Evolutionary conservation across 2,329 filamentous ascomycete genomes (phyloP), one percentile per base, ranked within the genome.

Genomic region (Cytospora leucostoma): DNA sequence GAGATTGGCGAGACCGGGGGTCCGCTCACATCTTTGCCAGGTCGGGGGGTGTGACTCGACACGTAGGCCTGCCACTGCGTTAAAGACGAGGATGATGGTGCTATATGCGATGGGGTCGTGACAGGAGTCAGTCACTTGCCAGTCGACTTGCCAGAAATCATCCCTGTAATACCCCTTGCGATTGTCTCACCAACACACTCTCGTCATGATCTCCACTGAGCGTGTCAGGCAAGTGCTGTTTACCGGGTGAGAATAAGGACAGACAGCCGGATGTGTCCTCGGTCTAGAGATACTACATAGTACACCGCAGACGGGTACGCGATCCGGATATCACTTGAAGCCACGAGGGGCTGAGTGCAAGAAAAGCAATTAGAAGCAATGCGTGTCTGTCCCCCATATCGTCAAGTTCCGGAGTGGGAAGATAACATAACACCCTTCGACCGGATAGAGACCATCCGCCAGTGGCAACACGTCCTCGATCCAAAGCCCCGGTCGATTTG

Each of bases 1-100:
- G n/a, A 63, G 55, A 63, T 63, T 59, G 12, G 61, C 55, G 61
- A 54, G 55, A 38, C 49, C 37, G 35, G 51, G 55, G n/a, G 8
- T 12, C n/a, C 12, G 53, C 34, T 3, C 3, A 56, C 11, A 19
- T 8, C 4, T 27, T 27, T 27, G 27, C 27, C 27, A 27, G 27
- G 27, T 27, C 4, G 27, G 27, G 27, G 2, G 27, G 27, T 33
- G 53, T 37, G 12, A 21, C 12, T 13, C n/a, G 8, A 47, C n/a
- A 47, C 12, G 35, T 37, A 13, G 35, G 12, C 12, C 35, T 10
- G 35, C 27, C 35, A 37, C 35, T 13, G 35, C 8, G 10, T 47
- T n/a, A 44, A 47, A 47, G 44, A 47, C 44, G 44, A 21, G 35
- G 35, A 47, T 10, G 1, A 21, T n/a, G 21, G n/a, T n/a, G 44